Percentiles rank a stretch among this genome's conserved stretches.
Conservation (phyloP, 495 filamentous ascomycete species). For the Penicillium parvum region DNA sequence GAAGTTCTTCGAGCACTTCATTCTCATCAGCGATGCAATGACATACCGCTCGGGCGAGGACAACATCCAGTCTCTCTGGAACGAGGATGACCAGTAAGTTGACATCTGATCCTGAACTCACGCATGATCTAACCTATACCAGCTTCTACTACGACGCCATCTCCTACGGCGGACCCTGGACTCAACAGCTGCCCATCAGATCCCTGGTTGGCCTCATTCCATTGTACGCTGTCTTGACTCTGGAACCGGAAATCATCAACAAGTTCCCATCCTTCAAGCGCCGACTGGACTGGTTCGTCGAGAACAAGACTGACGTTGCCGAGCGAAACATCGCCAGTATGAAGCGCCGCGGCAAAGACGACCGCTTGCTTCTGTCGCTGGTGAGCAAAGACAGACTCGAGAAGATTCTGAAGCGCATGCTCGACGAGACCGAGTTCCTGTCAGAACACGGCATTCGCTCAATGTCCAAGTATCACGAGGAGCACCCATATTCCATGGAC, state of each 20-base stretch:
- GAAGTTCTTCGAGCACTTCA: slow-evolving; percentile 98
- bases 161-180: slow-evolving; percentile 87
- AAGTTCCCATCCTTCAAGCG: slow-evolving; percentile 92
- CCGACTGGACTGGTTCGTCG: slow-evolving; percentile 86
- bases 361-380: slow-evolving; percentile 78
- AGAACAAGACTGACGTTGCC: slow-evolving; percentile 76
- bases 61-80: slow-evolving; percentile 80
- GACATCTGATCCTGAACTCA: background rate
- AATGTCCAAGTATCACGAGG: slow-evolving; percentile 86
- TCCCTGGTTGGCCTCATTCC: slow-evolving; percentile 93
- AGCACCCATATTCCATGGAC: slow-evolving; percentile 90
- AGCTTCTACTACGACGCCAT: slow-evolving; percentile 98
- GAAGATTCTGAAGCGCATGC: slow-evolving; percentile 83
- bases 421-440: slow-evolving; percentile 91
- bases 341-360: slow-evolving; percentile 78
- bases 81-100: slow-evolving; percentile 72
- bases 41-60: slow-evolving; percentile 76
- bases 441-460: slow-evolving; percentile 88
- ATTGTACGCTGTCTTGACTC: slow-evolving; percentile 82
- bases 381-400: slow-evolving; percentile 84
- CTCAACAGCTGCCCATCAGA: slow-evolving; percentile 83
- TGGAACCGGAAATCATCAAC: slow-evolving; percentile 90
- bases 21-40: slow-evolving; percentile 97
- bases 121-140: slow-evolving; percentile 5
- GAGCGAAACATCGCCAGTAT: slow-evolving; percentile 93